A percentile compares a stretch with the other conserved stretches of the same genome.
Conservation (phyloP, 2,329 filamentous ascomycete species). For the Verticillium tricorpus region DNA sequence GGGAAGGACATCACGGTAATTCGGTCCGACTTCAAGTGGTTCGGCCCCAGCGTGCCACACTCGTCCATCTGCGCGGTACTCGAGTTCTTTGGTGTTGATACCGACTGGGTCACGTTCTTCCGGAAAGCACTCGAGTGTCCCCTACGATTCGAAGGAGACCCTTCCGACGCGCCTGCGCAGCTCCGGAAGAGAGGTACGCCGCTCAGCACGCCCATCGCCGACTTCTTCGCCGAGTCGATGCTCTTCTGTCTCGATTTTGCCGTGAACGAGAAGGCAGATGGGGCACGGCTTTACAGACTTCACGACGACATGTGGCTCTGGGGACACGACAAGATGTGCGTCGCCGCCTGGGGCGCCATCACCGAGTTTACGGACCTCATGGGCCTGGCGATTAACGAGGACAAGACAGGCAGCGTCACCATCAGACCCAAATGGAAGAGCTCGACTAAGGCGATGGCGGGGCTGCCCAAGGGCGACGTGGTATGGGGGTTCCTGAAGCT, state of each 20-base stretch:
- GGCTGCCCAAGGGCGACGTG: slow-evolving; percentile 48
- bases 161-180: slow-evolving; percentile 31
- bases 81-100: slow-evolving; percentile 48
- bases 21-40: slow-evolving; percentile 54
- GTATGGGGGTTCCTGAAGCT: slow-evolving; percentile 56
- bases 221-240: slow-evolving; percentile 51
- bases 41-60: slow-evolving; percentile 54
- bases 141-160: slow-evolving; percentile 46
- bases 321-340: slow-evolving; percentile 43
- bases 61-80: slow-evolving; percentile 48
- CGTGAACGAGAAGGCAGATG: slow-evolving; percentile 50
- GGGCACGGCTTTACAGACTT: slow-evolving; percentile 50
- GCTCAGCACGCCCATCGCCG: slow-evolving; percentile 49
- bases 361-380: slow-evolving; percentile 43
- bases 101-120: slow-evolving; percentile 52
- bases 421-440: slow-evolving; percentile 19
- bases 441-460: slow-evolving; percentile 8
- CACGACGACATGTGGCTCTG: slow-evolving; percentile 65
- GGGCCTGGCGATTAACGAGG: slow-evolving; percentile 50
- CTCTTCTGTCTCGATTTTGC: slow-evolving; percentile 60
- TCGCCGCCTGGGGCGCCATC: slow-evolving; percentile 48
- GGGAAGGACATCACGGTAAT: slow-evolving; percentile 47
- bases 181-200: slow-evolving; percentile 49
- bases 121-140: slow-evolving; percentile 46
- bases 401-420: slow-evolving; percentile 50